phyloP scores from a whole-genome alignment of 2,329 filamentous ascomycete genomes.

The Bipolaris victoriae region DNA sequence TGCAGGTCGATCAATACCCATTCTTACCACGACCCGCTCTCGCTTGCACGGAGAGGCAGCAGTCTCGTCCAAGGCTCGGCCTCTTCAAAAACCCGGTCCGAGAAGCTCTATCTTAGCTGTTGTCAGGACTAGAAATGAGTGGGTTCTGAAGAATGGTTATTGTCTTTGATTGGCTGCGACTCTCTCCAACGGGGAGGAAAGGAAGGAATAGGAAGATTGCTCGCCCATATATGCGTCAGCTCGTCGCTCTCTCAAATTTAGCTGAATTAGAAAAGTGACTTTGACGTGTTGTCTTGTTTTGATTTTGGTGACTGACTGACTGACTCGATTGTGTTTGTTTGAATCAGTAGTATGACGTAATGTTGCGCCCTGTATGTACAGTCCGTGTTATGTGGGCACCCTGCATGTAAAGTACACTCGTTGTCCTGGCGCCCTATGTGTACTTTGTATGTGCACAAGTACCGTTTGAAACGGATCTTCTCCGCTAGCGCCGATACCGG shows the following conservation, averaged over 20 bases:
- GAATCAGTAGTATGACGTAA: not conserved
- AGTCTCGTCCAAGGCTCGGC: conserved; percentile 22
- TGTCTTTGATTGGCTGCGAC: conserved; percentile 38
- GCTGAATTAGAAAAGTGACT: conserved; percentile 30
- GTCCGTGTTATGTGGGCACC: not conserved
- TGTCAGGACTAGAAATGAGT: conserved; percentile 17
- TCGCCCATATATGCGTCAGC: conserved; percentile 31
- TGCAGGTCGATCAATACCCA: conserved; percentile 44
- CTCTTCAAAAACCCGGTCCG: conserved; percentile 23
- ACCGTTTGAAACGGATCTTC: not conserved
- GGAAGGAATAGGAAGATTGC: conserved; percentile 34
- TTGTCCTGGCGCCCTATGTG: not conserved
- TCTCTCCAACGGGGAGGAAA: conserved; percentile 28
- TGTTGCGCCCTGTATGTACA: conserved; percentile 1
- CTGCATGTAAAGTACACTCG: not conserved
- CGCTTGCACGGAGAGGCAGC: conserved; percentile 45
- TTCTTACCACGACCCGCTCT: conserved; percentile 48
- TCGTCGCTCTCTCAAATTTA: conserved; percentile 38
- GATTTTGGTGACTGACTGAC: too few species aligned
- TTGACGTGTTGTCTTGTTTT: not conserved
- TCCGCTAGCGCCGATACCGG: conserved; percentile 16
- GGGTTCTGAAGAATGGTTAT: conserved; percentile 29
- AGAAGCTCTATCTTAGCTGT: conserved; percentile 25
- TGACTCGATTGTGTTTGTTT: not conserved
- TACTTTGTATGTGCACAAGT: not conserved